Percentiles rank a stretch among this genome's conserved stretches.
Evolutionary conservation across 768 basidiomycete species (phyloP).

Genomic region (Lactifluus piperatus): DNA sequence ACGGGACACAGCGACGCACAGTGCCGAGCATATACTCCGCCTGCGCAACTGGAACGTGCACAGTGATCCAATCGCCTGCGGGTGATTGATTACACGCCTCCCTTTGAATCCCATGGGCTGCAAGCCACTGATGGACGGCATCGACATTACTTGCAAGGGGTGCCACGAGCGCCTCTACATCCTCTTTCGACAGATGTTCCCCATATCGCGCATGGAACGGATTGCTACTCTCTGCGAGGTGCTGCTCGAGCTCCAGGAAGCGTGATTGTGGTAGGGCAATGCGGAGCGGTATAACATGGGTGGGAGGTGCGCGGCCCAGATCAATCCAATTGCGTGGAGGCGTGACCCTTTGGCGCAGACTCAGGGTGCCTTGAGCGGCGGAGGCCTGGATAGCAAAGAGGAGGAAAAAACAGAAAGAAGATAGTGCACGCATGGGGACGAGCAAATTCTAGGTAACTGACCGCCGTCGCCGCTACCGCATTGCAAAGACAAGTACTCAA

Average conservation of each 20-base stretch:
- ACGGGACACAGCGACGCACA: constrained; percentile 24
- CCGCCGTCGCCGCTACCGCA: neutral
- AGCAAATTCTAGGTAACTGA: neutral
- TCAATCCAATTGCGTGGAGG: constrained; percentile 43
- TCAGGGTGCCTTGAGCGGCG: constrained; percentile 10
- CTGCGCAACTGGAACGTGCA: constrained; percentile 41
- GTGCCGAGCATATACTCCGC: constrained; percentile 58
- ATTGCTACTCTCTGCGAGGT: constrained; percentile 23
- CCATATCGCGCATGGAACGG: constrained; percentile 23
- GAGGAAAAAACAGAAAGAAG: neutral
- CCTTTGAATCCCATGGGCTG: constrained; percentile 41
- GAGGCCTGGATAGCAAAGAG: neutral
- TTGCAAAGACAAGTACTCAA: neutral
- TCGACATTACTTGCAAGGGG: constrained; percentile 42
- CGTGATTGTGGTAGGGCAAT: constrained; percentile 22
- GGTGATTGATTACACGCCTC: constrained; percentile 42
- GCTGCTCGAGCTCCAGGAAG: constrained; percentile 22
- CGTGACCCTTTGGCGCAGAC: constrained; percentile 38
- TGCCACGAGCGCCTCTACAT: constrained; percentile 49
- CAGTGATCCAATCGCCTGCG: constrained; percentile 53
- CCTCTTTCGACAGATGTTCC: constrained; percentile 41
- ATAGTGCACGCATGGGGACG: neutral
- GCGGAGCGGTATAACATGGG: constrained; percentile 44
- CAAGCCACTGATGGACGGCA: constrained; percentile 47
- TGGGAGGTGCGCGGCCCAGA: constrained; percentile 34